These are phyloP conservation scores for Nitzschia sp. DNA, from an alignment of 108 stramenopile species.

Conservation along the genomic window DNA sequence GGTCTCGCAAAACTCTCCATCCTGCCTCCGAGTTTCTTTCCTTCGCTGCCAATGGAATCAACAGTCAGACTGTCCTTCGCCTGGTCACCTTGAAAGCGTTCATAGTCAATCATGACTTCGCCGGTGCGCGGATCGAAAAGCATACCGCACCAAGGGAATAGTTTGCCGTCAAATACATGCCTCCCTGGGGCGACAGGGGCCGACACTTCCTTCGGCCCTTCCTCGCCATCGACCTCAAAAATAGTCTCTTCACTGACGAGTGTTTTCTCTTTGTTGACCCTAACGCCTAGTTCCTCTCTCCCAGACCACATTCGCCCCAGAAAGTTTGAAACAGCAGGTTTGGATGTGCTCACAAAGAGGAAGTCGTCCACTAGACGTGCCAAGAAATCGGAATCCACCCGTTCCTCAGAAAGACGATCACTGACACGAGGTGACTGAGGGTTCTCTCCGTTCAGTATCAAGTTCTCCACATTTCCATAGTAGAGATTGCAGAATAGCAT, in stretches of 20 bases:
- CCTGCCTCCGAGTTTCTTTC: constrained; percentile 39
- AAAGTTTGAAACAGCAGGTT: constrained; percentile 42
- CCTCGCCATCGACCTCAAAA: not conserved
- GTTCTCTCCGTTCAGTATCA: constrained; percentile 43
- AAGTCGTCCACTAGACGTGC: constrained; percentile 87
- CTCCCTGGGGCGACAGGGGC: not conserved
- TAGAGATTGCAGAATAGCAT: constrained; percentile 89
- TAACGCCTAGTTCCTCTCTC: constrained; percentile 58
- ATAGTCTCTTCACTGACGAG: constrained; percentile 18
- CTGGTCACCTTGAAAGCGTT: constrained; percentile 53
- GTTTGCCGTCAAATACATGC: not conserved
- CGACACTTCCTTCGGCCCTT: not conserved
- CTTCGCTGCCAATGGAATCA: constrained; percentile 46
- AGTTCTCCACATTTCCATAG: constrained; percentile 83
- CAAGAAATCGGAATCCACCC: constrained; percentile 37
- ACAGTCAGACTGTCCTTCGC: constrained; percentile 59
- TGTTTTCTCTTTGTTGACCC: constrained; percentile 75
- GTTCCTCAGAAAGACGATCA: constrained; percentile 6
- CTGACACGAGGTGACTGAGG: constrained; percentile 19
- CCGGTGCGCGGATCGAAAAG: constrained; percentile 76
- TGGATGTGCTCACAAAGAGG: constrained; percentile 62
- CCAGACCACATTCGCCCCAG: constrained; percentile 59
- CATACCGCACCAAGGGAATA: constrained; percentile 89
- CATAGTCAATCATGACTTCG: constrained; percentile 70
- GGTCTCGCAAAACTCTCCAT: constrained; percentile 81